Percentiles rank a stretch among this genome's conserved stretches.
Conservation (phyloP, 306 rosid genomes). For the Prinsepia uniflora region DNA sequence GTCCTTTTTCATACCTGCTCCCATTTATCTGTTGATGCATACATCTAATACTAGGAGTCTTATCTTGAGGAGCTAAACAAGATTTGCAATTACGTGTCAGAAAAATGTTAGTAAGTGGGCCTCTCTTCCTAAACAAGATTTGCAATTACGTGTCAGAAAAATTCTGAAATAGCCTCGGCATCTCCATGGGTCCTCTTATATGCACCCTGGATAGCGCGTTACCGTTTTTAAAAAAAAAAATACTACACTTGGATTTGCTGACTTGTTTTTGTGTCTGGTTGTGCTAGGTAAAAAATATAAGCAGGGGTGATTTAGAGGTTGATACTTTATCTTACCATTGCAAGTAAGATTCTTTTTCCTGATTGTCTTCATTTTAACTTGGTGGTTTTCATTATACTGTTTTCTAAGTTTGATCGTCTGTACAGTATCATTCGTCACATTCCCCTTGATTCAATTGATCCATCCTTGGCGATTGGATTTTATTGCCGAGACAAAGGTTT, state of each 20-base stretch:
- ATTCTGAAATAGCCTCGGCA: too few species aligned
- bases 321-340: constrained; percentile 84
- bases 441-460: constrained; percentile 73
- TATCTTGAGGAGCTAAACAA: too few species aligned
- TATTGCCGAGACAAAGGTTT: constrained; percentile 90
- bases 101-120: too few species aligned
- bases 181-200: too few species aligned
- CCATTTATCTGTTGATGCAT: too few species aligned
- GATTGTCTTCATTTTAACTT: constrained; percentile 2
- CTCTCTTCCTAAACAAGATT: too few species aligned
- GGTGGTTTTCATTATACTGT: constrained; percentile 1
- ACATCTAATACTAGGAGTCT: too few species aligned
- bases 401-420: neutral
- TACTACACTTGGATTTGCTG: neutral
- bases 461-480: constrained; percentile 95
- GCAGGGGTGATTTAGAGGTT: constrained; percentile 50
- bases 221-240: neutral
- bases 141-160: too few species aligned
- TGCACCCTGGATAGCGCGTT: neutral
- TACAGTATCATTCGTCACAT: constrained; percentile 63
- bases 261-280: constrained; percentile 9
- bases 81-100: too few species aligned
- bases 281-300: constrained; percentile 57
- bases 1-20: too few species aligned
- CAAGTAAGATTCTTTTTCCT: constrained; percentile 52